Evolutionary conservation across 2,329 filamentous ascomycete genomes (phyloP).

Genomic region (Dothiorella sarmentorum): DNA sequence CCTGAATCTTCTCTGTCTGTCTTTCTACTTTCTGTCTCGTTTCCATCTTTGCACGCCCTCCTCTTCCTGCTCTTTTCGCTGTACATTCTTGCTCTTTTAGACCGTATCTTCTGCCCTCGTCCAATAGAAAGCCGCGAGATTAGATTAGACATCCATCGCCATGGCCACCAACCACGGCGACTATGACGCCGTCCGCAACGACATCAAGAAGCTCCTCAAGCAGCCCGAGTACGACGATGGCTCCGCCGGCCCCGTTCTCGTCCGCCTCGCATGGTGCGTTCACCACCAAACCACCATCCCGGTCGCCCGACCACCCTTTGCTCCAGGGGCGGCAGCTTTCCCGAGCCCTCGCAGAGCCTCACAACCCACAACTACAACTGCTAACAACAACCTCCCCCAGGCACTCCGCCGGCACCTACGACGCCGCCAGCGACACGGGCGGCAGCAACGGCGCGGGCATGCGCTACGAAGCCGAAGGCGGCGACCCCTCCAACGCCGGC

Average conservation of each 20-base stretch:
- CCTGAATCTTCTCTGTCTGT: neutral
- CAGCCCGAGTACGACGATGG: conserved; percentile 65
- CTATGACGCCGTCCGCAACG: conserved; percentile 51
- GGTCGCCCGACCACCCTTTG: neutral
- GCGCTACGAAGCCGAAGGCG: conserved; percentile 62
- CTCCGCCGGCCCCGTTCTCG: conserved; percentile 60
- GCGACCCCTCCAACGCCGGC: conserved; percentile 63
- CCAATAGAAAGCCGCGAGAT: conserved; percentile 5
- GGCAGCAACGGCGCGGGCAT: conserved; percentile 64
- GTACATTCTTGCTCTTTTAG: neutral
- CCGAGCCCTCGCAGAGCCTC: neutral
- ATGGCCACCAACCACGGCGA: conserved; percentile 24
- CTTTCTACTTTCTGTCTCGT: neutral
- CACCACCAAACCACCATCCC: neutral
- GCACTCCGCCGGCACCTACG: conserved; percentile 64
- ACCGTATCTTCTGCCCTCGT: neutral
- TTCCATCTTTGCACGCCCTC: neutral
- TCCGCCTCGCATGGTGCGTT: conserved; percentile 59
- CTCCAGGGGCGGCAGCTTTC: neutral
- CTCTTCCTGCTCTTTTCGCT: neutral
- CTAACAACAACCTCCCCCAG: conserved; percentile 30
- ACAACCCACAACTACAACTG: neutral
- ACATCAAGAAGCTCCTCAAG: conserved; percentile 52
- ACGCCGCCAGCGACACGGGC: conserved; percentile 56
- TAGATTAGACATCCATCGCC: conserved; percentile 17